These are phyloP conservation scores for Porpolomopsis calyptriformis DNA, from an alignment of 768 basidiomycete species.

Conservation along the genomic window DNA sequence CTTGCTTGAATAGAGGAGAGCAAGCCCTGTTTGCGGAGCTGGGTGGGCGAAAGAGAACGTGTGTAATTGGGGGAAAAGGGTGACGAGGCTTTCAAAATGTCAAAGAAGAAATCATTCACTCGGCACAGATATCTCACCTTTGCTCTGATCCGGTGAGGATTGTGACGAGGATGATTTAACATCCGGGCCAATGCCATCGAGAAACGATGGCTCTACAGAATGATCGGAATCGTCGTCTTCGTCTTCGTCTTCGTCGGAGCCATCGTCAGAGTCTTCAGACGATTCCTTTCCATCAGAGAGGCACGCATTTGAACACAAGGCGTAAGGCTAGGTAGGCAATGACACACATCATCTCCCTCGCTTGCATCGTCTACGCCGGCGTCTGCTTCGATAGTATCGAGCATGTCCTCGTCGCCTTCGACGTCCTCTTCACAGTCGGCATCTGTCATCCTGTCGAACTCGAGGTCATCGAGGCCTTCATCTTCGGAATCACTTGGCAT, in stretches of 20 bases:
- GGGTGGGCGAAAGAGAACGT: conserved; percentile 46
- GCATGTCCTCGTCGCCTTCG: conserved; percentile 44
- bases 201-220: conserved; percentile 20
- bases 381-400: conserved; percentile 44
- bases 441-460: conserved; percentile 44
- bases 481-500: conserved; percentile 53
- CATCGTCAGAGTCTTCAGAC: conserved; percentile 52
- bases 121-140: conserved; percentile 18
- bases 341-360: conserved; percentile 61
- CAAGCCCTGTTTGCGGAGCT: conserved; percentile 38
- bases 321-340: not conserved
- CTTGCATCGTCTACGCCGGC: conserved; percentile 47
- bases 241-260: conserved; percentile 29
- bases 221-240: conserved; percentile 35
- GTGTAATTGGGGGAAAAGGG: conserved; percentile 24
- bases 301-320: not conserved
- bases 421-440: conserved; percentile 35
- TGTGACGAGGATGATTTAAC: conserved; percentile 4
- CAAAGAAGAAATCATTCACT: conserved; percentile 11
- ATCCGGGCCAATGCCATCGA: conserved; percentile 17
- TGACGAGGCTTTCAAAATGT: conserved; percentile 10
- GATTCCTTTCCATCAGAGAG: conserved; percentile 36
- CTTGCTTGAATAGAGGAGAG: conserved; percentile 21
- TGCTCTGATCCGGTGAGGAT: conserved; percentile 20
- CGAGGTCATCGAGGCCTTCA: conserved; percentile 45